Conservation (phyloP, 2,329 filamentous ascomycete species). For the Botrytis galanthina region DNA sequence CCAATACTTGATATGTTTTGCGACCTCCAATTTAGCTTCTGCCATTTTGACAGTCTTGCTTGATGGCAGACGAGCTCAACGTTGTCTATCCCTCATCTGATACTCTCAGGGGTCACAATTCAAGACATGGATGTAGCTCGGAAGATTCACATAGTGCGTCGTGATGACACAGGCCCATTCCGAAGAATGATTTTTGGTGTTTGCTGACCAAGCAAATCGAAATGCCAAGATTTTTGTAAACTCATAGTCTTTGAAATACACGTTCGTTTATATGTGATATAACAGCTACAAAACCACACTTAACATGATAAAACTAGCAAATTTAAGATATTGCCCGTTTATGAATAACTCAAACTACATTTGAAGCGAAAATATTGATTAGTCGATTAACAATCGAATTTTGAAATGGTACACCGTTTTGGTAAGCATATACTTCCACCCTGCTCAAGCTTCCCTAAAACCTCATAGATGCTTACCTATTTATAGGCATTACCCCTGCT, state of each 20-base stretch:
- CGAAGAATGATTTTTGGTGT: not conserved
- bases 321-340: rapidly evolving
- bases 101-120: slow-evolving; percentile 11
- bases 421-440: not conserved
- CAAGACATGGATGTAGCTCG: slow-evolving; percentile 1
- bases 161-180: not conserved
- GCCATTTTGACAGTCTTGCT: slow-evolving; percentile 25
- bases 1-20: slow-evolving; percentile 86
- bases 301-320: rapidly evolving
- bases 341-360: rapidly evolving
- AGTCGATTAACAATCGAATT: not conserved
- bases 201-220: not conserved
- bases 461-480: not conserved
- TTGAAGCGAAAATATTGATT: not conserved
- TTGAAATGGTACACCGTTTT: not conserved
- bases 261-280: rapidly evolving
- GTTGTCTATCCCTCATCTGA: not conserved
- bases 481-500: not conserved
- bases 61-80: not conserved
- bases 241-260: not conserved
- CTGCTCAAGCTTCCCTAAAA: not conserved
- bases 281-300: rapidly evolving
- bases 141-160: not conserved
- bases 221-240: not conserved
- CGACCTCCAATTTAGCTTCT: slow-evolving; percentile 51